Evolutionary conservation across 129 eudicot genomes (phyloP).

Genomic region (Saussurea involucrata): DNA sequence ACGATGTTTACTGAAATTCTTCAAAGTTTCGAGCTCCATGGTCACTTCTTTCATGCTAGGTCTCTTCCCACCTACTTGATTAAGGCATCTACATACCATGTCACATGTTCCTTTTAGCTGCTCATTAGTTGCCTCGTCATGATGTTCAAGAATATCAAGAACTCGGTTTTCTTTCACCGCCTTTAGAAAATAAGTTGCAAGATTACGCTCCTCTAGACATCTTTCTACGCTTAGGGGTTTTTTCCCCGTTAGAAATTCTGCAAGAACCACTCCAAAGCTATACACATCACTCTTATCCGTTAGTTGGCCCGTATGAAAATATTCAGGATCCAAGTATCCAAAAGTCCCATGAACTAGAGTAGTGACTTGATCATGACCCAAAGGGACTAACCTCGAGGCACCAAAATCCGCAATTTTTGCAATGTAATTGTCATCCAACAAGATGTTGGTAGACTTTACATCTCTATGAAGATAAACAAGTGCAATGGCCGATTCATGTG

Average conservation of each 20-base stretch:
- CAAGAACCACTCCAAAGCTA: constrained; percentile 47
- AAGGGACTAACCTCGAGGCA: constrained; percentile 40
- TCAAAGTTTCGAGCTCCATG: constrained; percentile 34
- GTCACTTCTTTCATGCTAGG: constrained; percentile 59
- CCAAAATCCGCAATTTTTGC: constrained; percentile 43
- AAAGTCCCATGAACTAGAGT: constrained; percentile 49
- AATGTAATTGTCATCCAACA: constrained; percentile 35
- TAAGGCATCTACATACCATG: constrained; percentile 41
- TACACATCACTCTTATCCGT: constrained; percentile 52
- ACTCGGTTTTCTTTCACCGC: constrained; percentile 37
- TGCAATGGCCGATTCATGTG: constrained; percentile 43
- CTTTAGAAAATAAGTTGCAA: constrained; percentile 38
- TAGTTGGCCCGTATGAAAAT: constrained; percentile 41
- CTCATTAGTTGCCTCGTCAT: constrained; percentile 30
- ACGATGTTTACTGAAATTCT: constrained; percentile 36
- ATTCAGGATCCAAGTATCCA: constrained; percentile 59
- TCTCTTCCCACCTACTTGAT: constrained; percentile 28
- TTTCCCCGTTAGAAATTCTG: constrained; percentile 32
- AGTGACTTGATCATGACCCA: constrained; percentile 30
- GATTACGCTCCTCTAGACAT: constrained; percentile 18
- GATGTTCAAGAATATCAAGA: constrained; percentile 32
- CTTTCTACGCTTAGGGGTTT: constrained; percentile 28
- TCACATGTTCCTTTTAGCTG: constrained; percentile 35
- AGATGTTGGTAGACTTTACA: constrained; percentile 46
- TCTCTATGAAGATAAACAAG: constrained; percentile 54